phyloP scores from a whole-genome alignment of 2,329 filamentous ascomycete species.

The Didymellaceae sp. region DNA sequence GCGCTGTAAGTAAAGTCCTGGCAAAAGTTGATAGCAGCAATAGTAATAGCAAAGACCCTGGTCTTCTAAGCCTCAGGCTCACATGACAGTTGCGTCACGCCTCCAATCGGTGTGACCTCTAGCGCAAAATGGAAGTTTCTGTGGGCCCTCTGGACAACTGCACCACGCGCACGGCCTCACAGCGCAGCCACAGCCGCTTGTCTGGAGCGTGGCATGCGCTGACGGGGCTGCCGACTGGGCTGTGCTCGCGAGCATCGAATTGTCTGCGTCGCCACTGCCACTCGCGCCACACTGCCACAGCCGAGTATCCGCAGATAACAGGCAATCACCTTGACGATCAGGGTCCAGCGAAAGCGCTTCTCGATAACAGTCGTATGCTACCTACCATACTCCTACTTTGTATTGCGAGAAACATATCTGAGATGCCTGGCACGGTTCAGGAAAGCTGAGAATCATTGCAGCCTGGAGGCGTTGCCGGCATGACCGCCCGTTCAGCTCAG shows the following conservation, averaged over 20 bases:
- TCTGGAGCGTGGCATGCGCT: conserved; percentile 16
- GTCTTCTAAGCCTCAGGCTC: conserved; percentile 13
- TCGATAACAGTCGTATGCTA: conserved; percentile 1
- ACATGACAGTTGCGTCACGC: conserved; percentile 20
- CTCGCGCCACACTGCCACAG: background rate
- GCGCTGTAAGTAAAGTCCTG: conserved; percentile 1
- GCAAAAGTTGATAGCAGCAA: conserved; percentile 3
- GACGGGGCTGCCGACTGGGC: conserved; percentile 13
- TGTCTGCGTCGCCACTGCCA: conserved; percentile 11
- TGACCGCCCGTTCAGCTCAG: conserved; percentile 14
- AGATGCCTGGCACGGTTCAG: background rate
- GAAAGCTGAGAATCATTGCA: background rate
- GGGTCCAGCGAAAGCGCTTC: background rate
- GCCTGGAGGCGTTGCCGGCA: background rate
- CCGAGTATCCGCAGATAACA: conserved; percentile 4
- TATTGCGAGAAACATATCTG: background rate
- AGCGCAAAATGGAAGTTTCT: conserved; percentile 11
- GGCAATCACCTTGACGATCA: conserved; percentile 2
- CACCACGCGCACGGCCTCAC: conserved; percentile 5
- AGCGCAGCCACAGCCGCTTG: conserved; percentile 1
- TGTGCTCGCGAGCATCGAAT: conserved; percentile 2
- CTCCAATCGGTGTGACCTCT: conserved; percentile 21
- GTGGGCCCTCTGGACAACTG: conserved; percentile 14
- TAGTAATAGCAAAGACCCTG: conserved; percentile 15
- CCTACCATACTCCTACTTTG: background rate